Percentiles rank a stretch among this genome's conserved stretches.
phyloP scores from a whole-genome alignment of 2,329 filamentous ascomycete species.

The Pseudogymnoascus sp. region DNA sequence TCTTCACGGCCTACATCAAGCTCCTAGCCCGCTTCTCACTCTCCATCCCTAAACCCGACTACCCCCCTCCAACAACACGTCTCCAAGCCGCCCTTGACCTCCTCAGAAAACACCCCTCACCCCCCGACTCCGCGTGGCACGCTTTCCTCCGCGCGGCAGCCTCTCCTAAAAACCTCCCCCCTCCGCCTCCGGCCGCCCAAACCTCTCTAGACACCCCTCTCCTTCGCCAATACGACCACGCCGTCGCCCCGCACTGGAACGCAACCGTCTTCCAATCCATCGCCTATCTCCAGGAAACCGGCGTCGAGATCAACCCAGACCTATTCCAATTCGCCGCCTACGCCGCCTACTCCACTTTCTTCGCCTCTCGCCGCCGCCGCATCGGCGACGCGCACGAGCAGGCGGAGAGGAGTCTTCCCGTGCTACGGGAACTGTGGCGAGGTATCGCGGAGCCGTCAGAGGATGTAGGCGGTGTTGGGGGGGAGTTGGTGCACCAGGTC shows the following conservation, averaged over 20 bases:
- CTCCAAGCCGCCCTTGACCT: background rate
- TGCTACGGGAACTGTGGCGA: background rate
- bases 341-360: conserved; percentile 21
- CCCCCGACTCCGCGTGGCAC: background rate
- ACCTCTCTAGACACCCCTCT: background rate
- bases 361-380: conserved; percentile 14
- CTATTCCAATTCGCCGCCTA: conserved; percentile 24
- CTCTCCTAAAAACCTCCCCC: conserved; percentile 18
- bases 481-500: conserved; percentile 35
- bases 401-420: background rate
- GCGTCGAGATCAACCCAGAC: conserved; percentile 23
- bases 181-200: background rate
- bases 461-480: background rate
- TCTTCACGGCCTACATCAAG: conserved; percentile 44
- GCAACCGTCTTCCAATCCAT: conserved; percentile 18
- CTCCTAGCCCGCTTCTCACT: conserved; percentile 39
- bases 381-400: background rate
- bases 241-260: conserved; percentile 10
- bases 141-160: background rate
- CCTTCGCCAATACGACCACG: background rate
- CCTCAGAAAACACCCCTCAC: background rate
- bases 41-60: background rate
- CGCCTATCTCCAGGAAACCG: conserved; percentile 20
- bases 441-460: background rate
- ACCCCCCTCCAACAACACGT: background rate